Percentiles rank a stretch among this genome's conserved stretches.
These are phyloP conservation scores for Mastigamoeba balamuthi DNA, from an alignment of 78 protist species.

Conservation along the genomic window DNA sequence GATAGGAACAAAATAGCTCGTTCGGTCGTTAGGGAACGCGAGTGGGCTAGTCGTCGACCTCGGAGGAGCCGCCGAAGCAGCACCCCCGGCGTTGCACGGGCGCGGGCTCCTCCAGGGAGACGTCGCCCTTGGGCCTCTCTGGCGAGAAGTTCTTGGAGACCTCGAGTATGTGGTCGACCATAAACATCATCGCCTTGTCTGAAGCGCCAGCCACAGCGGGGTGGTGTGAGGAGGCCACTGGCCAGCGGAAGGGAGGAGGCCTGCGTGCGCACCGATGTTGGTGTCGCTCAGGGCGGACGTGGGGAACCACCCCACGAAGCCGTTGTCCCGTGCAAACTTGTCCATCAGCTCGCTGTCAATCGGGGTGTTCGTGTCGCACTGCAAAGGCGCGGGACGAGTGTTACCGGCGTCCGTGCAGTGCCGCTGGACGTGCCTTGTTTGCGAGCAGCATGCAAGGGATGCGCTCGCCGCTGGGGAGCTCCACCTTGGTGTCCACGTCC, in stretches of 20 bases:
- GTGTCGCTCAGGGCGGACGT: slow-evolving; percentile 38
- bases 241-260: too few species aligned
- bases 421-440: slow-evolving; percentile 27
- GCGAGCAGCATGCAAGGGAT: slow-evolving; percentile 52
- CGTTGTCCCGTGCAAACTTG: slow-evolving; percentile 23
- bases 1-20: too few species aligned
- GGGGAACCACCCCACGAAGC: slow-evolving; percentile 49
- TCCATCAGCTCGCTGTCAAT: slow-evolving; percentile 31
- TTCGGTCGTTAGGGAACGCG: too few species aligned
- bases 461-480: slow-evolving; percentile 32
- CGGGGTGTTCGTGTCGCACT: slow-evolving; percentile 11
- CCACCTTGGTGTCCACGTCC: slow-evolving; percentile 53
- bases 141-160: slow-evolving; percentile 35
- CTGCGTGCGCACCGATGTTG: slow-evolving; percentile 2
- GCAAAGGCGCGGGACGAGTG: neutral
- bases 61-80: too few species aligned
- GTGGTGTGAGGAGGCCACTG: neutral
- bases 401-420: neutral
- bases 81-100: too few species aligned
- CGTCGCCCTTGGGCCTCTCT: slow-evolving; percentile 13
- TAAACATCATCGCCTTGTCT: slow-evolving; percentile 38
- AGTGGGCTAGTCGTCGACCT: too few species aligned
- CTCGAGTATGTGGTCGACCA: slow-evolving; percentile 16
- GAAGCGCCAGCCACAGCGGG: neutral
- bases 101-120: too few species aligned